phyloP scores from a whole-genome alignment of 2,329 filamentous ascomycete species.

The Leptographium galeiforme region DNA sequence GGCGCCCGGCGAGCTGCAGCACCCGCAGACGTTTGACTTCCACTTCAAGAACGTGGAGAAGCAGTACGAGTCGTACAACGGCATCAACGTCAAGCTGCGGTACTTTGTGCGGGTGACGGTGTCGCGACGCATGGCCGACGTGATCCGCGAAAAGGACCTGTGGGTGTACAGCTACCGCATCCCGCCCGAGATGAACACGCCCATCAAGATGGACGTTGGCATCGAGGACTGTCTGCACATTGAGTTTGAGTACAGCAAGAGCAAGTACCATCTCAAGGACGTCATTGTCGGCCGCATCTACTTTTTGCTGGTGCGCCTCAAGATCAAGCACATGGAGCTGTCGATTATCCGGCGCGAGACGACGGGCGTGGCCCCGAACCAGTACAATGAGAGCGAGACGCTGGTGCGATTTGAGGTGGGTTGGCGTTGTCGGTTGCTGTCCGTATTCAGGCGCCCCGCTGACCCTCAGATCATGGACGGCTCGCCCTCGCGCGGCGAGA shows the following conservation, averaged over 20 bases:
- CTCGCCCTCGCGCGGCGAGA: conserved; percentile 87
- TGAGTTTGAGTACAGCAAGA: conserved; percentile 98
- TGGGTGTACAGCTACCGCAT: conserved; percentile 99
- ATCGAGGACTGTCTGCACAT: conserved; percentile 99
- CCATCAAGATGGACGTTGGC: conserved; percentile 99
- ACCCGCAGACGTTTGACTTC: conserved; percentile 97
- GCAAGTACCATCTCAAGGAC: conserved; percentile 97
- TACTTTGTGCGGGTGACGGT: conserved; percentile 98
- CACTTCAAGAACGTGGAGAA: conserved; percentile 99
- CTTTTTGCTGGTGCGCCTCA: conserved; percentile 88
- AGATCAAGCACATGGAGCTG: conserved; percentile 99
- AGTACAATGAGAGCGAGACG: conserved; percentile 99
- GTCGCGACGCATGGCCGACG: conserved; percentile 90
- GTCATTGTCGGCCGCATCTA: conserved; percentile 98
- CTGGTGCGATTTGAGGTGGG: conserved; percentile 83
- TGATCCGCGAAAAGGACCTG: conserved; percentile 96
- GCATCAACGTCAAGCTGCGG: conserved; percentile 97
- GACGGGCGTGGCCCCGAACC: conserved; percentile 89
- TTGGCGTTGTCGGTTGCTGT: background rate
- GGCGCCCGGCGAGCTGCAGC: conserved; percentile 91
- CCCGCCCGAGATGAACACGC: conserved; percentile 93
- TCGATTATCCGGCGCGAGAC: conserved; percentile 96
- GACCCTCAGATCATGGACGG: conserved; percentile 81
- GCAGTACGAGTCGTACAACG: conserved; percentile 98
- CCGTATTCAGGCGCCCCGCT: background rate